Conservation (phyloP, 306 rosid genomes). For the Prunus armeniaca region DNA sequence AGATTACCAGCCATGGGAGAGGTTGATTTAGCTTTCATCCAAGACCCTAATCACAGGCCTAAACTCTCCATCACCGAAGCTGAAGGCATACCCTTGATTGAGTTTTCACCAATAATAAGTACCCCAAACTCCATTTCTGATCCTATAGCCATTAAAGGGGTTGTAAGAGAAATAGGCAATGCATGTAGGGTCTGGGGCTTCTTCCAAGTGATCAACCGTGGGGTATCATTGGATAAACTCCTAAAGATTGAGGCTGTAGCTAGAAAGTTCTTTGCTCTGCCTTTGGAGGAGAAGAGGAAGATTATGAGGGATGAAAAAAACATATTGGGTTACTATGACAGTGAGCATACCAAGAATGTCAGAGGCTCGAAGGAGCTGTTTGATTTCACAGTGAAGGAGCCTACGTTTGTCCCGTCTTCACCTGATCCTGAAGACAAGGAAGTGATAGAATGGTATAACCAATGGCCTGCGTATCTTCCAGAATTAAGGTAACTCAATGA, state of each 20-base stretch:
- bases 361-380: slow-evolving; percentile 78
- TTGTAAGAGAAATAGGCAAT: slow-evolving; percentile 48
- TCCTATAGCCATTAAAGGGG: not conserved
- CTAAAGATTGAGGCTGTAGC: slow-evolving; percentile 33
- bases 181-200: slow-evolving; percentile 79
- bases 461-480: slow-evolving; percentile 47
- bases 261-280: slow-evolving; percentile 46
- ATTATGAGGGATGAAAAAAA: slow-evolving; percentile 27
- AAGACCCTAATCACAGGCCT: slow-evolving; percentile 56
- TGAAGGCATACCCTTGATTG: slow-evolving; percentile 46
- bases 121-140: not conserved
- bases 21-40: slow-evolving; percentile 43
- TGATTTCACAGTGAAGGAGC: slow-evolving; percentile 40
- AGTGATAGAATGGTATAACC: slow-evolving; percentile 34
- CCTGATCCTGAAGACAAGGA: slow-evolving; percentile 28
- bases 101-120: slow-evolving; percentile 9
- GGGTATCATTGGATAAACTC: slow-evolving; percentile 38
- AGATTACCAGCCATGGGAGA: slow-evolving; percentile 34
- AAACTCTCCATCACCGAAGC: slow-evolving; percentile 32
- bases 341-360: slow-evolving; percentile 59
- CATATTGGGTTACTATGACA: slow-evolving; percentile 47
- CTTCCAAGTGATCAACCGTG: slow-evolving; percentile 65
- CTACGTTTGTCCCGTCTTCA: slow-evolving; percentile 32
- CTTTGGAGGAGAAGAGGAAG: slow-evolving; percentile 54
- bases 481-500: slow-evolving; percentile 38